These are phyloP conservation scores for Lachnellula willkommii DNA, from an alignment of 2,329 filamentous ascomycete species.

Conservation along the genomic window DNA sequence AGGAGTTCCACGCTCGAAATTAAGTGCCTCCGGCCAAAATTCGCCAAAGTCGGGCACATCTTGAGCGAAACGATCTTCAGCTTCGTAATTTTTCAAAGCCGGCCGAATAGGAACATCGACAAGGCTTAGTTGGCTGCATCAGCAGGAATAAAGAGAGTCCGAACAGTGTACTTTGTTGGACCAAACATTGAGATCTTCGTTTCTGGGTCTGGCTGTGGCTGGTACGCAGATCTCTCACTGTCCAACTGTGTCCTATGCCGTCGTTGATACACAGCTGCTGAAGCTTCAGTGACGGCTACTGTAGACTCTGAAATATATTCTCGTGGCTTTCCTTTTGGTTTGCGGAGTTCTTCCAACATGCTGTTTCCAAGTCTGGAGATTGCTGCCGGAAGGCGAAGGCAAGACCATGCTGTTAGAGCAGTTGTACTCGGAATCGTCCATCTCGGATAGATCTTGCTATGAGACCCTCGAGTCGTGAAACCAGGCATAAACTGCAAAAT, in stretches of 20 bases:
- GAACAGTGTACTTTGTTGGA: background rate
- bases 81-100: background rate
- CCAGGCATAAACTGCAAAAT: background rate
- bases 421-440: conserved; percentile 3
- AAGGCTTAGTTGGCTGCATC: background rate
- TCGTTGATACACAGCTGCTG: background rate
- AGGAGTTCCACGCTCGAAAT: conserved; percentile 3
- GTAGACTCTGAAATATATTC: conserved; percentile 2
- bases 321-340: background rate
- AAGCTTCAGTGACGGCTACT: conserved; percentile 2
- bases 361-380: background rate
- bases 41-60: conserved; percentile 1
- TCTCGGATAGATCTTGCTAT: conserved; percentile 2
- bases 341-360: background rate
- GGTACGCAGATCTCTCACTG: background rate
- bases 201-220: background rate
- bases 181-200: background rate
- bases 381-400: background rate
- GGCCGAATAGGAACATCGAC: background rate
- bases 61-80: background rate
- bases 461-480: background rate
- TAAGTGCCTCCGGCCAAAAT: conserved; percentile 1
- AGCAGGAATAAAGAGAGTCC: background rate
- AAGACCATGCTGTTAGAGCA: conserved; percentile 1
- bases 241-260: background rate